Evolutionary conservation across 345 rosid species (phyloP), one percentile per base, ranked within the genome.

Genomic region (Toxicodendron radicans): DNA sequence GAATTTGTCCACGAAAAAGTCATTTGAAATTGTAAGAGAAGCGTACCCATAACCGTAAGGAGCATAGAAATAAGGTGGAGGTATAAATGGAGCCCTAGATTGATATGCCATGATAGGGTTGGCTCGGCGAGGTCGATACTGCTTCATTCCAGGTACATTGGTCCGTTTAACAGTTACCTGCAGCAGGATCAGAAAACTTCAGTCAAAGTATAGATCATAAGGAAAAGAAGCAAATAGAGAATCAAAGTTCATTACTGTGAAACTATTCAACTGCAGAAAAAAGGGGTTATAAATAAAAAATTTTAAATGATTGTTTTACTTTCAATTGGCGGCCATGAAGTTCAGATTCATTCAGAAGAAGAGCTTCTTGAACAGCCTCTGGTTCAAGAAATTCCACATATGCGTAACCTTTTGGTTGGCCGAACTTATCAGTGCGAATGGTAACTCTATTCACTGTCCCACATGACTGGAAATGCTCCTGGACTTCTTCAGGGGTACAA

Each of bases 131-230:
- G 89, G 87, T 4, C 84, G 93, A 58, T 79, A 81, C 71, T 85
- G 96, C 85, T 89, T 91, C 96, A 91, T 87, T 58, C 96, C 96
- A 60, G 96, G 96, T 30, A 89, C 32, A 72, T 87, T 91, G 70
- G 91, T 87, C 71, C 91, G 77, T 84, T 91, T 91, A 1, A 83
- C 86, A 16, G 90, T 87, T 38, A 91, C 87, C 96, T 88, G 72
- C 20, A 73, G 58, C 20, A 35, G 54, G 45, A 54, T 32, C 5
- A 33, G 61, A 45, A 32, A 30, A 24, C 27, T 62, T 17, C 10
- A 3, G 24, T 27, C 20, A 49, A 51, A 57, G 52, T 2, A 71
- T 10, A 45, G 64, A 14, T 18, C 2, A 24, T 58, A 62, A 58
- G 23, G 0, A 10, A 62, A 20, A 7, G 13, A 5, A 32, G 16